Evolutionary conservation across 495 filamentous ascomycete species (phyloP), one percentile per base, ranked within the genome.

Genomic region (Barbatosphaeria neglecta): DNA sequence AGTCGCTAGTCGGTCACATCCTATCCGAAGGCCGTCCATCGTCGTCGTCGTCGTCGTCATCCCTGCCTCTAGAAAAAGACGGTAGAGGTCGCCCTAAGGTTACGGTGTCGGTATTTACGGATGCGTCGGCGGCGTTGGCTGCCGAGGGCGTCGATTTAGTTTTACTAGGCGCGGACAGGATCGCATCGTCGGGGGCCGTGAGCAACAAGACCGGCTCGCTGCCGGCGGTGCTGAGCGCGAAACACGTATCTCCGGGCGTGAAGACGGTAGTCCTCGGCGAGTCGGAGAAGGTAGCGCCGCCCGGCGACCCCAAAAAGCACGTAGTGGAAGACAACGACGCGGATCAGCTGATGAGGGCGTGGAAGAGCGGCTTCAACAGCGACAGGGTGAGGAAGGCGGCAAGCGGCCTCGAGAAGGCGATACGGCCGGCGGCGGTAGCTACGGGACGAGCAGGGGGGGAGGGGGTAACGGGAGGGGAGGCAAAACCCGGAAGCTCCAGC

Each of bases 191-290:
- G 10, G 76, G 77, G 1, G 62, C 65, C n/a, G 74, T 84, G 4
- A 75, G 72, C 50, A 85, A 84, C 62, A 86, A 86, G 54, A 78
- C 70, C 0, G 82, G 82, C 3, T 80, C 77, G 0, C 55, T 84
- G 0, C 69, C 81, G 1, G 67, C 70, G 2, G 68, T 75, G 0
- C 61, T 81, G 1, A 60, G 69, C 40, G 71, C 74, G 0, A 72
- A 63, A 23, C 54, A 72, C 37, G 56, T 73, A 2, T 58, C 61
- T 6, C 68, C 72, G 0, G 43, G 39, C 0, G 66, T 57, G 3
- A 69, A 72, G 48, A 62, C 82, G 0, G 55, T 80, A 1, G 70
- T 84, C 0, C 45, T 83, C 0, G 72, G 73, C 43, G 76, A 78
- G 37, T 58, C 73, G 1, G 78, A 80, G 22, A 86, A 85, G 63